phyloP scores from a whole-genome alignment of 768 basidiomycete genomes.

The Lactarius evosmus region DNA sequence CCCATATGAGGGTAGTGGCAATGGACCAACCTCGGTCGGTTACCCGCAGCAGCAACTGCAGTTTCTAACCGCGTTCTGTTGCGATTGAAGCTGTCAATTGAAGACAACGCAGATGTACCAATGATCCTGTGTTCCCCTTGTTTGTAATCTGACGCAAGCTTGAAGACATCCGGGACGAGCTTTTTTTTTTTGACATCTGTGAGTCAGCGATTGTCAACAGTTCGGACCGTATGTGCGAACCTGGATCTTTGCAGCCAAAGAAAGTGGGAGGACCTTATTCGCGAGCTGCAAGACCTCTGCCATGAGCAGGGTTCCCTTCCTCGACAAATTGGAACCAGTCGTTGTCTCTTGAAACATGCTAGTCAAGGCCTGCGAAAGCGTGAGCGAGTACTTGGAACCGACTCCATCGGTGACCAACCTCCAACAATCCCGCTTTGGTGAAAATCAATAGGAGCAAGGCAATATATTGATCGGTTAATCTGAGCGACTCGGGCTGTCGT shows the following conservation, averaged over 20 bases:
- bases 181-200: conserved; percentile 34
- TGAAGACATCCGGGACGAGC: conserved; percentile 83
- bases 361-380: conserved; percentile 64
- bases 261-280: conserved; percentile 80
- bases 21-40: conserved; percentile 57
- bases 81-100: conserved; percentile 92
- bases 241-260: conserved; percentile 81
- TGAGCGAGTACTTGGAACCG: background rate
- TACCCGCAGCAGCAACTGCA: conserved; percentile 41
- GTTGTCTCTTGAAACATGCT: conserved; percentile 80
- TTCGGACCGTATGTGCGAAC: conserved; percentile 37
- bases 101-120: conserved; percentile 79
- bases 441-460: conserved; percentile 81
- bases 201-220: background rate
- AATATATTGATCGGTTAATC: conserved; percentile 90
- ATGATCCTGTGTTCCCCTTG: conserved; percentile 74
- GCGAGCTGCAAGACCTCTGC: conserved; percentile 88
- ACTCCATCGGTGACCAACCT: conserved; percentile 49
- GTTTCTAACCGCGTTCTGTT: conserved; percentile 68
- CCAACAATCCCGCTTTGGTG: conserved; percentile 81
- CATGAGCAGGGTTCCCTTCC: conserved; percentile 88
- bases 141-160: conserved; percentile 77
- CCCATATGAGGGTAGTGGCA: background rate
- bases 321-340: conserved; percentile 66
- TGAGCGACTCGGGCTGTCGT: conserved; percentile 54